phyloP scores from a whole-genome alignment of 768 basidiomycete species.

The Tremella fuciformis region DNA sequence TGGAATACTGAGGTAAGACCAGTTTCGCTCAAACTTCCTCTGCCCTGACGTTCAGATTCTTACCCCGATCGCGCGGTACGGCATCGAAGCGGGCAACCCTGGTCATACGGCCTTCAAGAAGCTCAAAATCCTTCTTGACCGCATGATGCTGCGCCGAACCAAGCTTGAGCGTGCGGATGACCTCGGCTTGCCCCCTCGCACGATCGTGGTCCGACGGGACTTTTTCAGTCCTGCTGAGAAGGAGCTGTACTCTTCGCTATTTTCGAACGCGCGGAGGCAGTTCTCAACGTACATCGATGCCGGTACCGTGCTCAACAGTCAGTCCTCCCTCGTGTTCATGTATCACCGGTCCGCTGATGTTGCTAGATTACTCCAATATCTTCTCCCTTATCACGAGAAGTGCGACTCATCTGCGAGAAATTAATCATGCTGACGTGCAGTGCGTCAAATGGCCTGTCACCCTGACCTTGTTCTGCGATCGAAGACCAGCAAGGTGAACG shows the following conservation, averaged over 20 bases:
- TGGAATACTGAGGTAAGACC: conserved; percentile 55
- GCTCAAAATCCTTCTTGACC: conserved; percentile 77
- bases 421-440: conserved; percentile 18
- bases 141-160: conserved; percentile 82
- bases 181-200: conserved; percentile 88
- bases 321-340: too few relatives aligned
- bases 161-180: conserved; percentile 95
- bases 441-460: conserved; percentile 55
- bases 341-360: background rate
- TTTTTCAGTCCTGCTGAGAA: conserved; percentile 97
- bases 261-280: conserved; percentile 86
- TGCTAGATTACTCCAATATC: conserved; percentile 52
- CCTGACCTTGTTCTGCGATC: conserved; percentile 89
- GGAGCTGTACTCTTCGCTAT: conserved; percentile 85
- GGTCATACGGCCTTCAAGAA: conserved; percentile 87
- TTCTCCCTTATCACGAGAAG: conserved; percentile 79
- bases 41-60: conserved; percentile 77
- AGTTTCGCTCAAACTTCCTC: background rate
- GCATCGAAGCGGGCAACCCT: conserved; percentile 64
- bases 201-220: conserved; percentile 79
- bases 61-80: conserved; percentile 86
- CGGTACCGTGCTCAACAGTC: conserved; percentile 89
- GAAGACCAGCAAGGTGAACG: conserved; percentile 61
- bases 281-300: conserved; percentile 85
- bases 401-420: conserved; percentile 49